Base-by-base conservation (phyloP, 768 basidiomycete species). In the Termitomyces sp. region DNA sequence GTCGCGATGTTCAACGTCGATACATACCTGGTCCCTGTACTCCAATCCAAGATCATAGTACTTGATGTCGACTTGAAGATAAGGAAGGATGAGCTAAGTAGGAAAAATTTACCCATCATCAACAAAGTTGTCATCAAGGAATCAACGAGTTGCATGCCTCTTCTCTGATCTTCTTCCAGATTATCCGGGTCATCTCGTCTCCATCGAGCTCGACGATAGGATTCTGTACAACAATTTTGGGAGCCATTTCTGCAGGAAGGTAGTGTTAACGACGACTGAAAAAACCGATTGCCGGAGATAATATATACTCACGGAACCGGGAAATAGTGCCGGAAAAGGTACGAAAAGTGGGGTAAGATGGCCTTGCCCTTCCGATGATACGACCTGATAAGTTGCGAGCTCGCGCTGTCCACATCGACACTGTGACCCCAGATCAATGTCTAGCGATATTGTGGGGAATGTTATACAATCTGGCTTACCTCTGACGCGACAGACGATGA, bases 171-270 rank as follows among this genome's bases (percentile, higher is more conserved):
- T 94, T 94, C 84, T 94, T 94, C 94, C 92, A 98, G 71, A 98
- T 99, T 68, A 99, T 97, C 64, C 96, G 81, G 34, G 96, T 99
- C 96, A 98, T 98, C 76, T 99, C 96, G 74, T 97, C 95, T 48
- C 94, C 94, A 71, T 98, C 94, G 53, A 98, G 83, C 75, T 97
- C 94, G 49, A 97, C 94, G 47, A 97, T 83, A 6, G 94, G 94
- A 67, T 94, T 94, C 68, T 82, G 76, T 51, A 94, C 94, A 29
- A 79, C 81, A 66, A 97, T 95, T 70, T 88, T 90, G 70, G 83
- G 80, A 31, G 51, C 46, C 65, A 69, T 67, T 44, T 67, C 63
- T 58, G 47, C 15, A 55, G 58, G 44, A 28, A 54, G 26, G 51
- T 41, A 41, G 39, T 41, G 39, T 59, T n/a, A 56, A n/a, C n/a